These are phyloP conservation scores for Linum usitatissimum DNA, from an alignment of 345 rosid genomes.

Conservation along the genomic window DNA sequence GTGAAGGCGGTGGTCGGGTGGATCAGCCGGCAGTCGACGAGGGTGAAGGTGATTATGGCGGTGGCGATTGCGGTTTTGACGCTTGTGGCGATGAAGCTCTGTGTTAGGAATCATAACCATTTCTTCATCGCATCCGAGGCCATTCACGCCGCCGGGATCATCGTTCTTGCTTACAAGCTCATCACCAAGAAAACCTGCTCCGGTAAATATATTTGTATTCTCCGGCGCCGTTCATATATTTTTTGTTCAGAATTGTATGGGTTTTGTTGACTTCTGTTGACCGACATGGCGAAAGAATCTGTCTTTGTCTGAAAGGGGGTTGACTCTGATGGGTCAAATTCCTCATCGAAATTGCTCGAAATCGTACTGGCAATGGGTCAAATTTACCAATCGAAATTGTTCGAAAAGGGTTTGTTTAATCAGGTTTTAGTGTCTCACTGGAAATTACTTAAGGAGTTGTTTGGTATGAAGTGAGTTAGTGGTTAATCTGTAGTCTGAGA, in stretches of 20 bases:
- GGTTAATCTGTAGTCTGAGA: too few species aligned
- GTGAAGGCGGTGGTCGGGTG: constrained; percentile 28
- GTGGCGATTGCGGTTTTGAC: constrained; percentile 15
- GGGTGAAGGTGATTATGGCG: constrained; percentile 36
- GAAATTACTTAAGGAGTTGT: too few species aligned
- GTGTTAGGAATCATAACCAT: constrained; percentile 28
- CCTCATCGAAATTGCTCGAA: too few species aligned
- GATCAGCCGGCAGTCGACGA: constrained; percentile 39
- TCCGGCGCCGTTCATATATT: too few species aligned
- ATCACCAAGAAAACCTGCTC: constrained; percentile 49
- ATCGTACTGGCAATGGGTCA: too few species aligned
- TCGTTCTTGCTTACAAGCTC: constrained; percentile 58
- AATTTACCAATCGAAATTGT: too few species aligned
- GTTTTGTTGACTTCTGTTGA: not conserved
- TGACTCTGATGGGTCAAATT: not conserved
- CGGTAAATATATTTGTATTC: too few species aligned
- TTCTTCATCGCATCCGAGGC: constrained; percentile 55
- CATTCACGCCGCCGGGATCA: constrained; percentile 52
- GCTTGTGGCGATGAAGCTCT: constrained; percentile 28
- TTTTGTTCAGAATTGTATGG: not conserved
- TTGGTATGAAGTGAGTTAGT: too few species aligned
- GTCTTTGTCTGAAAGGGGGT: not conserved
- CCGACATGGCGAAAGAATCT: too few species aligned
- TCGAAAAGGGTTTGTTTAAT: too few species aligned
- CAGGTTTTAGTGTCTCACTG: too few species aligned